Conservation (phyloP, 2,329 filamentous ascomycete genomes). For the Neonectria sp. region DNA sequence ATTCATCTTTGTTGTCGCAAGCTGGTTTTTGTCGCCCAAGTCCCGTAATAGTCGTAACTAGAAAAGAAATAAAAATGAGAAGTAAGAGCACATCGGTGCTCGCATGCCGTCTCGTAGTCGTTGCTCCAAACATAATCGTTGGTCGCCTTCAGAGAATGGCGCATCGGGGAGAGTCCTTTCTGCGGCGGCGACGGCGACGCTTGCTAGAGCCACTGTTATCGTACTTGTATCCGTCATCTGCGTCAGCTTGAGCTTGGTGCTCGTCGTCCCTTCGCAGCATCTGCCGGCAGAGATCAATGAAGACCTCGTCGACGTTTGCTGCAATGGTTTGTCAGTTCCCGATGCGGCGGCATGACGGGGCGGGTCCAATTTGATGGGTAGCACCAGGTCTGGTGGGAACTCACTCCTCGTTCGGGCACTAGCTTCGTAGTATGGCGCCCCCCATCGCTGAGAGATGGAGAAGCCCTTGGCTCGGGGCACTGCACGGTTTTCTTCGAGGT, state of each 20-base stretch:
- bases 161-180: conserved; percentile 58
- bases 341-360: conserved; percentile 31
- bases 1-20: conserved; percentile 31
- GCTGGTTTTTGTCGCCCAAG: conserved; percentile 12
- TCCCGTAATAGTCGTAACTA: conserved; percentile 6
- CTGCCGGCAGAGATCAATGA: conserved; percentile 86
- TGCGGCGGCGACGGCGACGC: conserved; percentile 49
- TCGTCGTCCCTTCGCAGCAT: conserved; percentile 82
- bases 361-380: conserved; percentile 7
- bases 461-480: conserved; percentile 87
- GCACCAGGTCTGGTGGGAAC: conserved; percentile 43
- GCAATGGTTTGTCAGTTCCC: conserved; percentile 44
- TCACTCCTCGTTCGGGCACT: conserved; percentile 82
- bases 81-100: not conserved
- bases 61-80: conserved; percentile 4
- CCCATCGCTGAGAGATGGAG: conserved; percentile 88
- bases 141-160: conserved; percentile 57
- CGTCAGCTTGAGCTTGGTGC: conserved; percentile 50
- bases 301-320: conserved; percentile 93
- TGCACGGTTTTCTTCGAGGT: conserved; percentile 87
- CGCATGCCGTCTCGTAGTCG: conserved; percentile 38
- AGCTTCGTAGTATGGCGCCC: conserved; percentile 91
- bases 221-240: conserved; percentile 60
- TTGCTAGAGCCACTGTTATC: conserved; percentile 51
- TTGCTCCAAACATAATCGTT: conserved; percentile 5